phyloP scores from a whole-genome alignment of 306 rosid genomes.

The Medicago ruthenica region DNA sequence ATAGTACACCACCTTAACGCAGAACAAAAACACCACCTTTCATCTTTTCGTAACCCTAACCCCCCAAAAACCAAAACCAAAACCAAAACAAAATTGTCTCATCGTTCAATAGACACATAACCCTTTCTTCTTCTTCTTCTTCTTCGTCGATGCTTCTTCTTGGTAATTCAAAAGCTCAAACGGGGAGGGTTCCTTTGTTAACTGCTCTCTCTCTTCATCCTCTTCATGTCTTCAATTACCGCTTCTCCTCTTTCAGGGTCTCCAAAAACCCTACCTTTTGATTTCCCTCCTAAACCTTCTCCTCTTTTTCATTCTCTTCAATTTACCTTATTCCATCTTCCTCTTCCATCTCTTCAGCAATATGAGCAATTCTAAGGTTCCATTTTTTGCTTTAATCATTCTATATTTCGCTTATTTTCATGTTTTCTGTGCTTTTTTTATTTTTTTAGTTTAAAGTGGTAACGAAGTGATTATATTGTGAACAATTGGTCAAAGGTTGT shows the following conservation, averaged over 20 bases:
- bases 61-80: slow-evolving; percentile 18
- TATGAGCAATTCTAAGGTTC: slow-evolving; percentile 80
- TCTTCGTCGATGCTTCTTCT: slow-evolving; percentile 45
- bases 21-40: too few relatives aligned
- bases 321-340: slow-evolving; percentile 32
- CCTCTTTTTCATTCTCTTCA: slow-evolving; percentile 25
- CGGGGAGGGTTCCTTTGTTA: slow-evolving; percentile 69
- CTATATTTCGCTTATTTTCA: neutral
- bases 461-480: too few relatives aligned
- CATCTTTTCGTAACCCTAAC: slow-evolving; percentile 24
- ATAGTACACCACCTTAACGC: too few relatives aligned
- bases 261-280: slow-evolving; percentile 68
- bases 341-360: slow-evolving; percentile 43
- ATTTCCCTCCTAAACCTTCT: slow-evolving; percentile 41
- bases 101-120: neutral
- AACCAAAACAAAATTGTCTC: neutral
- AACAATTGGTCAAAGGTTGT: too few relatives aligned
- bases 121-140: neutral
- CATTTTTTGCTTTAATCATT: neutral
- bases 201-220: slow-evolving; percentile 65
- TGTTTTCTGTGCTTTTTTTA: neutral
- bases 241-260: slow-evolving; percentile 68
- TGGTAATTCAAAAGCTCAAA: slow-evolving; percentile 41
- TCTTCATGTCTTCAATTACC: slow-evolving; percentile 84
- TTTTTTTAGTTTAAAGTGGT: too few relatives aligned